Evolutionary conservation across 2,329 filamentous ascomycete species (phyloP).

Genomic region (Exophiala viscosa): DNA sequence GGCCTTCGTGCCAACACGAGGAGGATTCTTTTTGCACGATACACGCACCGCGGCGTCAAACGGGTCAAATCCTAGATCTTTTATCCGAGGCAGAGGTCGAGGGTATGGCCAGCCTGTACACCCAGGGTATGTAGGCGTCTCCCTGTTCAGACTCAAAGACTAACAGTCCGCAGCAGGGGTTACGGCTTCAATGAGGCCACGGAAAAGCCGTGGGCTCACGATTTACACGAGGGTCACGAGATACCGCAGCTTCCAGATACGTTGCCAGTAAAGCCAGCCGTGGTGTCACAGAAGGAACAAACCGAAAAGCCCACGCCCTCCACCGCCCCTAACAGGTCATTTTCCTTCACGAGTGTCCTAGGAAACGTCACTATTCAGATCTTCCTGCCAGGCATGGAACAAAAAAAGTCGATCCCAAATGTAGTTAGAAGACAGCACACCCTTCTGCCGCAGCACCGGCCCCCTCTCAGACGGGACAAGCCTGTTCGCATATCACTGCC

Average conservation of each 20-base stretch:
- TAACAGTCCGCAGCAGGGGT: constrained; percentile 10
- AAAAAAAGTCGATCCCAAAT: constrained; percentile 66
- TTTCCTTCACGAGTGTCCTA: constrained; percentile 79
- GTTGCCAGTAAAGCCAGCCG: constrained; percentile 30
- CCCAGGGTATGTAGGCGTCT: constrained; percentile 11
- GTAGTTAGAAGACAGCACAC: constrained; percentile 87
- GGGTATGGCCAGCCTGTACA: constrained; percentile 48
- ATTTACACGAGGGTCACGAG: constrained; percentile 70
- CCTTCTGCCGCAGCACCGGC: constrained; percentile 88
- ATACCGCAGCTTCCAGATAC: constrained; percentile 31
- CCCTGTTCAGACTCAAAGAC: constrained; percentile 1
- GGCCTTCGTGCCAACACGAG: constrained; percentile 88
- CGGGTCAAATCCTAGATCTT: constrained; percentile 57
- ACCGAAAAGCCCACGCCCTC: constrained; percentile 29
- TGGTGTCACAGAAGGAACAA: constrained; percentile 17
- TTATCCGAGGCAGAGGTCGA: constrained; percentile 61
- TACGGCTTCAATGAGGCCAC: constrained; percentile 27
- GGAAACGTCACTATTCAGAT: constrained; percentile 84
- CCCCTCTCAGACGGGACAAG: constrained; percentile 90
- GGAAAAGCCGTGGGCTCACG: constrained; percentile 69
- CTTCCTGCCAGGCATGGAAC: constrained; percentile 70
- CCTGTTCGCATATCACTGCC: constrained; percentile 92
- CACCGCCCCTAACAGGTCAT: constrained; percentile 63
- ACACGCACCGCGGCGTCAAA: constrained; percentile 57
- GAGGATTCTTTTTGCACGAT: constrained; percentile 96